Conservation (phyloP, 2,329 filamentous ascomycete species). For the Diaporthe batatas region DNA sequence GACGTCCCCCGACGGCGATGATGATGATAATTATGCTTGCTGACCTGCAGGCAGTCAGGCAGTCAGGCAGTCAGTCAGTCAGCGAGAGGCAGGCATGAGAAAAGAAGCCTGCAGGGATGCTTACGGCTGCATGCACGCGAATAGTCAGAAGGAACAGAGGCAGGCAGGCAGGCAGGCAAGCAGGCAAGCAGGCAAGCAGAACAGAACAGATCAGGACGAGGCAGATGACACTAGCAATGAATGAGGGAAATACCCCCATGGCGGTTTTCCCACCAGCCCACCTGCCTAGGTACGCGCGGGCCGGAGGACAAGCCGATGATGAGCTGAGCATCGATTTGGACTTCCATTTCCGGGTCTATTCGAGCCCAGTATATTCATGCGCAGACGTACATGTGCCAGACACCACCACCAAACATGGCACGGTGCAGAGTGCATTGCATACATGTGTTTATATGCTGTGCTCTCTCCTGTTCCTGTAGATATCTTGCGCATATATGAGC, state of each 20-base stretch:
- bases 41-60: conserved; percentile 7
- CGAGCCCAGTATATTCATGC: not conserved
- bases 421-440: not conserved
- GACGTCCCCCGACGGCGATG: not conserved
- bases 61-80: conserved; percentile 7
- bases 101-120: conserved; percentile 2
- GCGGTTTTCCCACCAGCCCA: too few species aligned
- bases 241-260: conserved; percentile 3
- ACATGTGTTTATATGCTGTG: not conserved
- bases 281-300: not conserved
- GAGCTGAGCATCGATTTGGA: not conserved
- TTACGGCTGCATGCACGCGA: conserved; percentile 11
- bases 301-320: not conserved
- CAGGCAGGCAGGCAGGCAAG: conserved; percentile 25
- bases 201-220: conserved; percentile 17
- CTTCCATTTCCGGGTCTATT: not conserved
- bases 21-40: conserved; percentile 7
- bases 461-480: not conserved
- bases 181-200: conserved; percentile 25
- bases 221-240: conserved; percentile 22
- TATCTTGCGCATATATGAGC: not conserved
- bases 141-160: conserved; percentile 18
- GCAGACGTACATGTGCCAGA: not conserved
- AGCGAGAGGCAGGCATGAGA: conserved; percentile 4
- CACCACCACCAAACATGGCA: not conserved